These are phyloP conservation scores for Protomyces inundatus DNA, from an alignment of 1,139 yeast species.

Conservation along the genomic window DNA sequence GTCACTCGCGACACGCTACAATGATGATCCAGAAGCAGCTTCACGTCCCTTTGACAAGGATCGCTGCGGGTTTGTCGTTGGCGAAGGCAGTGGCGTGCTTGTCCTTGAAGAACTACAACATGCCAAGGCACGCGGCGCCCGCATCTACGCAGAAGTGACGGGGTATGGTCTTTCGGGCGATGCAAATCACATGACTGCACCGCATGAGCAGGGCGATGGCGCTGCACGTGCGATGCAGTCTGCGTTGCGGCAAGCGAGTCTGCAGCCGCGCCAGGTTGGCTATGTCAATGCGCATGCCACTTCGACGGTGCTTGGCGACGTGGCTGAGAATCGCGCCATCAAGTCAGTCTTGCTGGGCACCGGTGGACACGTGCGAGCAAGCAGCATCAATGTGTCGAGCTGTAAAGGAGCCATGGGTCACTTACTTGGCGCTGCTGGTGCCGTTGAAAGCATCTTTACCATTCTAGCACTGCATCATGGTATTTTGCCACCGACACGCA, in stretches of 20 bases:
- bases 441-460: slow-evolving; percentile 83
- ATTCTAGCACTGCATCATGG: slow-evolving; percentile 52
- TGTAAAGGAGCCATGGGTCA: slow-evolving; percentile 94
- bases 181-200: slow-evolving; percentile 90
- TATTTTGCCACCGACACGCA: slow-evolving; percentile 72
- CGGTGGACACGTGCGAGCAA: slow-evolving; percentile 29
- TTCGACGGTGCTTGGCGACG: slow-evolving; percentile 81
- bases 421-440: slow-evolving; percentile 91
- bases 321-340: slow-evolving; percentile 79
- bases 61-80: slow-evolving; percentile 82
- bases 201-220: slow-evolving; percentile 75
- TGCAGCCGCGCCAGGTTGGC: slow-evolving; percentile 49
- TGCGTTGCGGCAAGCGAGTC: slow-evolving; percentile 55
- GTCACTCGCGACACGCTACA: slow-evolving; percentile 62
- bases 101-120: slow-evolving; percentile 61
- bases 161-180: slow-evolving; percentile 94
- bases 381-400: slow-evolving; percentile 55
- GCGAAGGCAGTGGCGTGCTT: slow-evolving; percentile 87
- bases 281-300: slow-evolving; percentile 97
- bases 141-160: slow-evolving; percentile 70
- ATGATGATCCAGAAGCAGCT: slow-evolving; percentile 58
- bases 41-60: slow-evolving; percentile 81
- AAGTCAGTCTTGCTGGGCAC: slow-evolving; percentile 42
- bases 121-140: slow-evolving; percentile 59
- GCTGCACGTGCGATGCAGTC: slow-evolving; percentile 76